Evolutionary conservation across 305 asterid species (phyloP).

Genomic region (Lippia alba): DNA sequence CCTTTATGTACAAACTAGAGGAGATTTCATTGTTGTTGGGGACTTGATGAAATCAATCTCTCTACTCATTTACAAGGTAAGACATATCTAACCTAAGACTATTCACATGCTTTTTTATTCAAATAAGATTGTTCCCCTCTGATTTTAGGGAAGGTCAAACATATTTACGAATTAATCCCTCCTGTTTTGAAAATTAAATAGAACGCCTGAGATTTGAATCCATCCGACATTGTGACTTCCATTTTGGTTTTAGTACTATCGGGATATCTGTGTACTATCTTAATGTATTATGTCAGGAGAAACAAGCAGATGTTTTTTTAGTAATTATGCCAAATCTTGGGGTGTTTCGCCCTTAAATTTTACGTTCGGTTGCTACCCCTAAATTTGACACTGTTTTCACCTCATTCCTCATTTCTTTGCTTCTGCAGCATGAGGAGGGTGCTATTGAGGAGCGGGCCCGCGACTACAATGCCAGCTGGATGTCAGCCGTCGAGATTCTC

Average conservation of each 20-base stretch:
- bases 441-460: constrained; percentile 96
- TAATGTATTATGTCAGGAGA: too few species aligned
- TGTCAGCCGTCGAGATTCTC: constrained; percentile 85
- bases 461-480: constrained; percentile 93
- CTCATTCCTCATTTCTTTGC: constrained; percentile 15
- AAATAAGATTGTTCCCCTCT: neutral
- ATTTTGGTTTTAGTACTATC: neutral
- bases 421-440: constrained; percentile 77
- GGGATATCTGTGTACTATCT: too few species aligned
- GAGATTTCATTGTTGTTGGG: constrained; percentile 97
- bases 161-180: neutral
- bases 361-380: neutral
- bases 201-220: neutral
- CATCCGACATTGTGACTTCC: neutral
- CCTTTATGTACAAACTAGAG: constrained; percentile 95
- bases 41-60: constrained; percentile 98
- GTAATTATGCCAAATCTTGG: too few species aligned
- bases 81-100: neutral
- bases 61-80: constrained; percentile 92
- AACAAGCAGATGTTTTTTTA: too few species aligned
- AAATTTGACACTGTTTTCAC: neutral
- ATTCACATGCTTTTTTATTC: neutral
- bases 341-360: too few species aligned
- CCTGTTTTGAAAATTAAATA: too few species aligned
- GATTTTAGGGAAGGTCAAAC: neutral